A percentile compares a stretch with the other conserved stretches of the same genome.
Evolutionary conservation across 805 yeast species (phyloP).

Genomic region (Zygosaccharomyces rouxii): DNA sequence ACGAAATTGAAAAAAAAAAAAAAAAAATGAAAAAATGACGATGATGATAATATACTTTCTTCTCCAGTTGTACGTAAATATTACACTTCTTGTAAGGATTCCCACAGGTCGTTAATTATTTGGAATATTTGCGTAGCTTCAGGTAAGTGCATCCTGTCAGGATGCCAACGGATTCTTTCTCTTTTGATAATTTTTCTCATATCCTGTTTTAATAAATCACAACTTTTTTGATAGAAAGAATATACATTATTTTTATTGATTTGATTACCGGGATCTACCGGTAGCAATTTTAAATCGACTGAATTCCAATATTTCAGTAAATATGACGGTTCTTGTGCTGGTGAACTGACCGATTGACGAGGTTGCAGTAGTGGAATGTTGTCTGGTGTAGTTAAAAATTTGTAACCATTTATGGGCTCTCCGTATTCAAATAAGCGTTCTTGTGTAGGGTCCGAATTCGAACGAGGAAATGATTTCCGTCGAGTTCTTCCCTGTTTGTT

Average conservation of each 20-base stretch:
- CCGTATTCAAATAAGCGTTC: conserved; percentile 17
- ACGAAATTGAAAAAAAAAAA: conserved; percentile 7
- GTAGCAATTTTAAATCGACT: neutral
- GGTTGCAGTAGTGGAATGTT: neutral
- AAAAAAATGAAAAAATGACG: neutral
- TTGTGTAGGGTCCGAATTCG: neutral
- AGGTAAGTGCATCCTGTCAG: conserved; percentile 43
- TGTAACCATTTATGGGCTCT: conserved; percentile 18
- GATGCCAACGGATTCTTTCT: conserved; percentile 68
- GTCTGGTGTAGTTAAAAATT: conserved; percentile 13
- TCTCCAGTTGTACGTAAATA: neutral
- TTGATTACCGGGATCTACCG: conserved; percentile 5
- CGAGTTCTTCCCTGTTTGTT: neutral
- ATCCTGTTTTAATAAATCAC: conserved; percentile 1
- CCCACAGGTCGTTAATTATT: conserved; percentile 40
- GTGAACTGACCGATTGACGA: neutral
- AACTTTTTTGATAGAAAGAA: conserved; percentile 15
- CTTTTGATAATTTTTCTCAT: conserved; percentile 31
- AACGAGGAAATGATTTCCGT: neutral
- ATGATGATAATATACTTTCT: neutral
- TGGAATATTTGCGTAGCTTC: conserved; percentile 43
- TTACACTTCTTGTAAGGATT: conserved; percentile 12
- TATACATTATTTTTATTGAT: conserved; percentile 6
- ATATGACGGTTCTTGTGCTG: neutral
- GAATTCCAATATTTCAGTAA: neutral